Conservation (phyloP, 352 stramenopile species). For the Globisporangium alternatum region DNA sequence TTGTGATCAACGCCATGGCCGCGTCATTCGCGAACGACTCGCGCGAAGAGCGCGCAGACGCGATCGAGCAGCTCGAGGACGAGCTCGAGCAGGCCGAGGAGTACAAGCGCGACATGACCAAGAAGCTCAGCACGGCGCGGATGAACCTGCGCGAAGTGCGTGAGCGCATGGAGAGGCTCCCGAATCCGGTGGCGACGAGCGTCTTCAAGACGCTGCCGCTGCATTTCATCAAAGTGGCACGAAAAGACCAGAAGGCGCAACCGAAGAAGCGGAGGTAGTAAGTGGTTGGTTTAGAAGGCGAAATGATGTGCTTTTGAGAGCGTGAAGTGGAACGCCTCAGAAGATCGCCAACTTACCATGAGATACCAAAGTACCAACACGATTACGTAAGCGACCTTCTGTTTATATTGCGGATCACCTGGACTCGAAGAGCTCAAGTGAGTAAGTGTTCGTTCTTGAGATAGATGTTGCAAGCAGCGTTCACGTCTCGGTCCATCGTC, state of each 20-base stretch:
- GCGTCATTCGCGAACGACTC: slow-evolving; percentile 37
- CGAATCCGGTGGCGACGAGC: slow-evolving; percentile 17
- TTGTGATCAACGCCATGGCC: slow-evolving; percentile 47
- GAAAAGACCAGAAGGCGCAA: neutral
- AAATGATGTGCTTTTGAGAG: too few species aligned
- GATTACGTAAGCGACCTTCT: too few species aligned
- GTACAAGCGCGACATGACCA: slow-evolving; percentile 43
- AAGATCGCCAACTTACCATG: too few species aligned
- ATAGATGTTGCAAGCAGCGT: too few species aligned
- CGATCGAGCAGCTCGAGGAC: slow-evolving; percentile 50
- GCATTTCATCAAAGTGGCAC: slow-evolving; percentile 39
- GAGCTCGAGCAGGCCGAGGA: slow-evolving; percentile 55
- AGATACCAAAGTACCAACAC: too few species aligned
- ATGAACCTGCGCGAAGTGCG: slow-evolving; percentile 34
- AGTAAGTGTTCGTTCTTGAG: too few species aligned
- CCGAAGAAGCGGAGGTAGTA: slow-evolving; percentile 9
- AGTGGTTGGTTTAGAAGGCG: neutral
- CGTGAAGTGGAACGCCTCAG: too few species aligned
- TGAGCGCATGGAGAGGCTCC: slow-evolving; percentile 31
- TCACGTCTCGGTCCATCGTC: too few species aligned
- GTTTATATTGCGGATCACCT: too few species aligned
- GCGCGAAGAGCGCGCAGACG: slow-evolving; percentile 35
- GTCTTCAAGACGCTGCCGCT: slow-evolving; percentile 24
- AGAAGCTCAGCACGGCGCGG: slow-evolving; percentile 32
- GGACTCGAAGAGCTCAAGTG: too few species aligned